Conservation (phyloP, 257 asterid species). For the Echium plantagineum region DNA sequence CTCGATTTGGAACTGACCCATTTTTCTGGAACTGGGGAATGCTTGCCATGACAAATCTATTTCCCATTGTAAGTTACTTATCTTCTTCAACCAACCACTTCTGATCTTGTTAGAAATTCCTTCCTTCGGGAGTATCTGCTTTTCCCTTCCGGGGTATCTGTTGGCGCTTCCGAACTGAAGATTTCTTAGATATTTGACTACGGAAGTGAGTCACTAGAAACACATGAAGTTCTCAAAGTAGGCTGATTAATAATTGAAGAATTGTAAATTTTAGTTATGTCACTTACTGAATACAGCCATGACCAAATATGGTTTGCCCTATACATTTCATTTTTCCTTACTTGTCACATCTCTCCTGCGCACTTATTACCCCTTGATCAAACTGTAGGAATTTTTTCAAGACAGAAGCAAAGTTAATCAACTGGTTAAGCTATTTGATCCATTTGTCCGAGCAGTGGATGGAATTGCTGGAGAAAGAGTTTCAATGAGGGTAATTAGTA, state of each 20-base stretch:
- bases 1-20: constrained; percentile 94
- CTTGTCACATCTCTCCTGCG: not conserved
- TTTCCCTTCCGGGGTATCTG: too few relatives aligned
- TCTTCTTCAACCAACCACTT: constrained; percentile 1
- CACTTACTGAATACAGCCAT: too few relatives aligned
- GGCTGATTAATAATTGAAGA: too few relatives aligned
- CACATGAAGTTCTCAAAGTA: too few relatives aligned
- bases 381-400: constrained; percentile 62
- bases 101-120: not conserved
- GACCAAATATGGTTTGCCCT: too few relatives aligned
- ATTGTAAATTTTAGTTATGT: too few relatives aligned
- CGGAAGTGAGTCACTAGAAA: too few relatives aligned
- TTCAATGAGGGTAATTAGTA: constrained; percentile 66
- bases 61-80: constrained; percentile 56
- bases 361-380: not conserved
- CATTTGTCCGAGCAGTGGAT: constrained; percentile 66
- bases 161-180: too few relatives aligned
- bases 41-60: constrained; percentile 64
- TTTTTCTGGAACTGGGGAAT: constrained; percentile 99
- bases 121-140: not conserved
- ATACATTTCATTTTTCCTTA: not conserved
- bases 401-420: constrained; percentile 74
- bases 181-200: too few relatives aligned
- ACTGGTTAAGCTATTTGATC: constrained; percentile 67
- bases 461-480: constrained; percentile 63